Evolutionary conservation across 2,329 filamentous ascomycete species (phyloP).

Genomic region (Albifimbria verrucaria): DNA sequence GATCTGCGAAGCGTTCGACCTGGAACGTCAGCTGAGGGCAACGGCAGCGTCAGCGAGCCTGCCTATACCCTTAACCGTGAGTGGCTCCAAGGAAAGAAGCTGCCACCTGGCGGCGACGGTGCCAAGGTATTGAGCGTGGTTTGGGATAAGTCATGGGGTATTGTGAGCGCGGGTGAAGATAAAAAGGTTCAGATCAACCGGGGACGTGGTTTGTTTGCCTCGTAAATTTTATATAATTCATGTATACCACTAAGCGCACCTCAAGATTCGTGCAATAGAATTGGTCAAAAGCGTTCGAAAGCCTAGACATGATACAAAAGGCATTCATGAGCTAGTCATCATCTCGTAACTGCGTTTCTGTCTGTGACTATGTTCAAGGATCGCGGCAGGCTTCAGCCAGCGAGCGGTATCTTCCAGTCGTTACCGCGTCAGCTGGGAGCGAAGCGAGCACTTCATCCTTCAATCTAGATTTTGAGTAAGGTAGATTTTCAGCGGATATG

Average conservation of each 20-base stretch:
- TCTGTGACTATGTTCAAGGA: neutral
- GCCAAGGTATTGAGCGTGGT: slow-evolving; percentile 85
- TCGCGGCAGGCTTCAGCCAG: slow-evolving; percentile 21
- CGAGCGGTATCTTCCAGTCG: slow-evolving; percentile 18
- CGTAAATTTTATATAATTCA: slow-evolving; percentile 19
- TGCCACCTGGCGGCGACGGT: slow-evolving; percentile 70
- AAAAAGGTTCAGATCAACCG: slow-evolving; percentile 91
- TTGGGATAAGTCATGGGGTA: slow-evolving; percentile 84
- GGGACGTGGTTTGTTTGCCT: slow-evolving; percentile 49
- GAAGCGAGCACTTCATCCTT: slow-evolving; percentile 38
- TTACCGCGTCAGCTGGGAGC: slow-evolving; percentile 20
- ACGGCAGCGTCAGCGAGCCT: slow-evolving; percentile 66
- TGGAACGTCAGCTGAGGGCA: slow-evolving; percentile 56
- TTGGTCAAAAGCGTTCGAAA: no score
- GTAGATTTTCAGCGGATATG: slow-evolving; percentile 47
- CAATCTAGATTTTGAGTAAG: slow-evolving; percentile 45
- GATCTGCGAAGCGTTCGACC: slow-evolving; percentile 73
- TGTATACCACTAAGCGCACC: neutral
- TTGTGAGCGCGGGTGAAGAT: slow-evolving; percentile 90
- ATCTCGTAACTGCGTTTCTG: no score
- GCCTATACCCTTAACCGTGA: slow-evolving; percentile 75
- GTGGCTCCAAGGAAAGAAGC: slow-evolving; percentile 62
- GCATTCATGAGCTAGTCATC: no score
- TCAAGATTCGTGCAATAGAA: neutral
- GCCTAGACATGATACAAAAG: no score